Percentiles rank a stretch among this genome's conserved stretches.
Evolutionary conservation across 768 basidiomycete genomes (phyloP).

Genomic region (Termitomyces sp.): DNA sequence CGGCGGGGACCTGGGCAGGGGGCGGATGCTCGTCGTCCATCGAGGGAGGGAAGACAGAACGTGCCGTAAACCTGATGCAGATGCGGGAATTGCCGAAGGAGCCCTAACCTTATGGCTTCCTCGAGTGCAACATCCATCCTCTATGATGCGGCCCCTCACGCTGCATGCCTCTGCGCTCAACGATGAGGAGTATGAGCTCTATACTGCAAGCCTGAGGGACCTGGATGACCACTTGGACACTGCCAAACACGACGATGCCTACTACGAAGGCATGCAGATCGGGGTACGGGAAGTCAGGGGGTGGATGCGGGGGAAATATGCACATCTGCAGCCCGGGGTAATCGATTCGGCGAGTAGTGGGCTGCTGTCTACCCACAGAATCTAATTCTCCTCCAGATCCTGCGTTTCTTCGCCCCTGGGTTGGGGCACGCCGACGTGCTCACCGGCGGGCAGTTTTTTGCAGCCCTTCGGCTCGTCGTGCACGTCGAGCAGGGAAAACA

Average conservation of each 20-base stretch:
- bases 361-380: background rate
- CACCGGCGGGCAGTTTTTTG: constrained; percentile 73
- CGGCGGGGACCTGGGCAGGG: constrained; percentile 2
- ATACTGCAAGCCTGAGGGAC: constrained; percentile 57
- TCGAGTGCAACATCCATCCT: background rate
- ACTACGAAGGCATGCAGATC: constrained; percentile 51
- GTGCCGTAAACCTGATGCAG: background rate
- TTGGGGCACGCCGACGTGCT: constrained; percentile 51
- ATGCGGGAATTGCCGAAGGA: constrained; percentile 4
- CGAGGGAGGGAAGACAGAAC: background rate
- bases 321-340: constrained; percentile 41
- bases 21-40: constrained; percentile 10
- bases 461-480: constrained; percentile 60
- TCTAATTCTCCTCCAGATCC: constrained; percentile 40
- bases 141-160: constrained; percentile 52
- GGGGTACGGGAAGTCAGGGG: constrained; percentile 67
- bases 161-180: constrained; percentile 77
- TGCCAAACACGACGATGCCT: constrained; percentile 34
- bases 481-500: constrained; percentile 60
- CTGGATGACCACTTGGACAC: constrained; percentile 27
- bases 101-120: background rate
- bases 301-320: constrained; percentile 72
- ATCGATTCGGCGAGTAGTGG: constrained; percentile 51
- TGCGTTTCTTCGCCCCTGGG: constrained; percentile 59
- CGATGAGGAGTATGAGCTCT: constrained; percentile 66